Conservation (phyloP, 108 stramenopile genomes). For the Skeletonema tropicum region DNA sequence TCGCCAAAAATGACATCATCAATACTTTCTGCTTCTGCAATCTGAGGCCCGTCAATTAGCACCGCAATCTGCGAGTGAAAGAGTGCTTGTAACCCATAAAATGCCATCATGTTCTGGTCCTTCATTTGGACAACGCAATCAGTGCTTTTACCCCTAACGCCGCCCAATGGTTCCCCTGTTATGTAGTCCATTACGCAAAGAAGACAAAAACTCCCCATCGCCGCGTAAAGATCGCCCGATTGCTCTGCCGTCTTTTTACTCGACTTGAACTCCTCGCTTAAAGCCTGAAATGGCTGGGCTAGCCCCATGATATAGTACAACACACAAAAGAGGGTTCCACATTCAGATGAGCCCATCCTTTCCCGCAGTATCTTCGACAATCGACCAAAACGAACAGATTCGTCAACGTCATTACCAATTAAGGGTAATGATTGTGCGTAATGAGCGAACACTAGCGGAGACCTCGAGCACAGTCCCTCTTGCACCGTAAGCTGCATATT, state of each 20-base stretch:
- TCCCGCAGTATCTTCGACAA: slow-evolving; percentile 12
- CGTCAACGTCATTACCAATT: not conserved
- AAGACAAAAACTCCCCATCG: not conserved
- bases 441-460: slow-evolving; percentile 27
- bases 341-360: not conserved
- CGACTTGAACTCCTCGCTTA: slow-evolving; percentile 7
- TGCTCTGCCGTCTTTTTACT: slow-evolving; percentile 13
- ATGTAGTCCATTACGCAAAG: slow-evolving; percentile 6
- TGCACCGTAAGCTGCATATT: slow-evolving; percentile 25
- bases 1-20: not conserved
- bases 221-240: slow-evolving; percentile 8
- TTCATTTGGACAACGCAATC: slow-evolving; percentile 10
- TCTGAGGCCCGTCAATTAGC: not conserved
- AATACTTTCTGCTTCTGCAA: not conserved
- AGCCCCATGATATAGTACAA: slow-evolving; percentile 6
- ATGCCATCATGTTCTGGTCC: slow-evolving; percentile 7
- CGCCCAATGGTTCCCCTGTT: slow-evolving; percentile 6
- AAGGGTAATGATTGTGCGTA: not conserved
- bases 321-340: not conserved
- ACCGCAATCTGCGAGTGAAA: slow-evolving; percentile 5
- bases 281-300: slow-evolving; percentile 14
- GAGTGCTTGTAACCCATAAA: not conserved
- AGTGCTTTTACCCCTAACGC: slow-evolving; percentile 1
- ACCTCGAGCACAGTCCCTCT: slow-evolving; percentile 12
- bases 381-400: slow-evolving; percentile 7